phyloP scores from a whole-genome alignment of 495 filamentous ascomycete genomes.

The Clavariopsis aquatica region DNA sequence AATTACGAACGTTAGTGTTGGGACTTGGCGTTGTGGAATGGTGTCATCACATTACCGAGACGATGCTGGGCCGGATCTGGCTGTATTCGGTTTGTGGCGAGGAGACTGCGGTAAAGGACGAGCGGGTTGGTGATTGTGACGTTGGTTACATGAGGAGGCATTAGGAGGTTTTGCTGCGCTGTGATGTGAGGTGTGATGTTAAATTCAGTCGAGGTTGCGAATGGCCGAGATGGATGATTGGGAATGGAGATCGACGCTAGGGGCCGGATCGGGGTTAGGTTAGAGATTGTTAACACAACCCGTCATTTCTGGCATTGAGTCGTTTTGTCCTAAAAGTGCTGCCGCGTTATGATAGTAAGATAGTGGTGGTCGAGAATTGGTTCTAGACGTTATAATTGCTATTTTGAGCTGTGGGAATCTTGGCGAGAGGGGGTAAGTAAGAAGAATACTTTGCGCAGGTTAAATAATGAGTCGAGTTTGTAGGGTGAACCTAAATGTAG shows the following conservation, averaged over 20 bases:
- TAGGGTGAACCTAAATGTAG: too few relatives aligned
- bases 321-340: too few relatives aligned
- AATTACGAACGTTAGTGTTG: slow-evolving; percentile 8
- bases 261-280: slow-evolving; percentile 3
- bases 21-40: slow-evolving; percentile 21
- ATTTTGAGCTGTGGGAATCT: too few relatives aligned
- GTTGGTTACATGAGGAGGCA: slow-evolving; percentile 40
- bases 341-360: too few relatives aligned
- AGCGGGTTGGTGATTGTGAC: slow-evolving; percentile 72
- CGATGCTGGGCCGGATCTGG: slow-evolving; percentile 69
- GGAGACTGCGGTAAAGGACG: slow-evolving; percentile 64
- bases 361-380: too few relatives aligned
- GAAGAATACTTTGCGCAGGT: too few relatives aligned
- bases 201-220: slow-evolving; percentile 10
- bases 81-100: slow-evolving; percentile 58
- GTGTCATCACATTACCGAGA: slow-evolving; percentile 43
- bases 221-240: slow-evolving; percentile 14
- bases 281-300: neutral
- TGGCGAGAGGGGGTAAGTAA: too few relatives aligned
- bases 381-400: too few relatives aligned
- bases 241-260: slow-evolving; percentile 12
- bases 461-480: too few relatives aligned
- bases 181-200: neutral
- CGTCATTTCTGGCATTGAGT: too few relatives aligned
- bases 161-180: slow-evolving; percentile 21